Base-by-base conservation (phyloP, 148 eudicot genomes). In the Rhododendron simsii region DNA sequence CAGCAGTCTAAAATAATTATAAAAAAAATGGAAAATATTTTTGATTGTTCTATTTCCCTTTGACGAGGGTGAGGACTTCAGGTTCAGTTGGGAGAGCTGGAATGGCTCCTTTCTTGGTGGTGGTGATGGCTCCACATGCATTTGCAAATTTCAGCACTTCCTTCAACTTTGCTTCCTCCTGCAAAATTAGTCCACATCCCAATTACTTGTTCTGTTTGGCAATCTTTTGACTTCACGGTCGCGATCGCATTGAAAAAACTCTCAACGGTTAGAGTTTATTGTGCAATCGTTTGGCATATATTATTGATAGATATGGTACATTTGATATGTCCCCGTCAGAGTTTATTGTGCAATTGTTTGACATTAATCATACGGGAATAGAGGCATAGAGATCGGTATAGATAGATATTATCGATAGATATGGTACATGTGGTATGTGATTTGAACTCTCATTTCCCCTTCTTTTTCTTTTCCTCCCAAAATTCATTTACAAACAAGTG, bases 71-170 rank as follows among this genome's bases (percentile, higher is more conserved):
- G 7, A 91, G 90, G 75, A 69, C 98, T 53, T 92, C 93, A 2
- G 88, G 50, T 48, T 84, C 90, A 0, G 92, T 92, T 28, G 98
- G 98, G 3, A 94, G 98, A 20, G 98, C 98, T 8, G 96, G 98
- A 85, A 94, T 93, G 20, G 96, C 95, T 57, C 96, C 98, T 85
- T 93, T 93, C 87, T 90, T 94, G 74, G 98, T 94, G 5, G 98
- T 93, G 11, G 98, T 94, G 11, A 93, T 94, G 75, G 98, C 98
- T 47, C 98, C 95, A 83, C 98, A 93, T 7, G 98, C 98, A 45
- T 94, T 92, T 82, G 95, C 91, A 63, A 89, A 94, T 59, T 39
- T 92, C 77, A 94, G 82, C n/a, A 86, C 92, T 84, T 91, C 94
- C 88, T 85, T 93, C 88, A 94, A 87, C 50, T 88, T 86, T 13